Percentiles rank a stretch among this genome's conserved stretches.
Conservation (phyloP, 306 rosid species). For the Vicia faba region DNA sequence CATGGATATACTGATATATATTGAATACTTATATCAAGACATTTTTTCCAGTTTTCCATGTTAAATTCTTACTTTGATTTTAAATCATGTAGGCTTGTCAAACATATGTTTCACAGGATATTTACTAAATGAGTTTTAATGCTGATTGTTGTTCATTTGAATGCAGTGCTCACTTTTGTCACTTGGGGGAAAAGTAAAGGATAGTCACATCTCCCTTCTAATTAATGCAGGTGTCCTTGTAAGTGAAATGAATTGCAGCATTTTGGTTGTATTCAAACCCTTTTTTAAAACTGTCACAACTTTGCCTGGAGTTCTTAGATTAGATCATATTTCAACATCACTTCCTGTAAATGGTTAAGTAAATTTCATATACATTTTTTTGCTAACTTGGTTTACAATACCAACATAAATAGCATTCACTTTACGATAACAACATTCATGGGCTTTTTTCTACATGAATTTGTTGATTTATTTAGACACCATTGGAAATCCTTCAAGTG, state of each 20-base stretch:
- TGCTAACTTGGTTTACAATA: slow-evolving; percentile 27
- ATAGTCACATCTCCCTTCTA: slow-evolving; percentile 74
- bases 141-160: slow-evolving; percentile 25
- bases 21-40: slow-evolving; percentile 2
- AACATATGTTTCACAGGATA: slow-evolving; percentile 15
- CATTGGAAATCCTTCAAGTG: slow-evolving; percentile 1
- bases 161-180: slow-evolving; percentile 80
- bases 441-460: slow-evolving; percentile 7
- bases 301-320: slow-evolving; percentile 29
- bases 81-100: too few species aligned
- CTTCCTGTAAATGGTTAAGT: slow-evolving; percentile 11
- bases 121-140: slow-evolving; percentile 29
- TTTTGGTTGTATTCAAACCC: slow-evolving; percentile 20
- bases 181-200: slow-evolving; percentile 88
- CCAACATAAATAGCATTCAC: slow-evolving; percentile 21
- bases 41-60: slow-evolving; percentile 28
- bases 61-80: slow-evolving; percentile 17
- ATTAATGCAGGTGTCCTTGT: slow-evolving; percentile 85
- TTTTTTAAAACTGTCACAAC: not conserved
- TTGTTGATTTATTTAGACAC: slow-evolving; percentile 10
- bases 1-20: not conserved
- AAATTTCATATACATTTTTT: slow-evolving; percentile 18
- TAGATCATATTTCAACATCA: slow-evolving; percentile 1
- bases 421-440: not conserved
- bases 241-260: slow-evolving; percentile 46